A percentile compares a stretch with the other conserved stretches of the same genome.
Evolutionary conservation across 306 rosid genomes (phyloP).

Genomic region (Gastrolobium bilobum): DNA sequence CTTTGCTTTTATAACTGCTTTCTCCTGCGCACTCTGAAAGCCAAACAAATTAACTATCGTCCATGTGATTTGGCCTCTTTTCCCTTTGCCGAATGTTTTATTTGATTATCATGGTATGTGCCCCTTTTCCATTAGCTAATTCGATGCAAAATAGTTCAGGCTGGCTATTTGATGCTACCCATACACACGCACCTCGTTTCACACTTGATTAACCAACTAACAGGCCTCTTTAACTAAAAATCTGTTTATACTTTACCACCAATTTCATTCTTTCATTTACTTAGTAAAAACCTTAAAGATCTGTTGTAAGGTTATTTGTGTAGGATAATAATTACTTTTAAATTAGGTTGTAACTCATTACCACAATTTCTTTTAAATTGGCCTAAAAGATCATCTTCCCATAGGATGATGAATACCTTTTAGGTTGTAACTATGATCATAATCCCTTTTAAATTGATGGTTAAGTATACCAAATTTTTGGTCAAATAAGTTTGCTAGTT

Average conservation of each 20-base stretch:
- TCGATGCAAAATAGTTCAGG: neutral
- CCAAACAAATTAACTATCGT: neutral
- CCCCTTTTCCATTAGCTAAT: slow-evolving; percentile 22
- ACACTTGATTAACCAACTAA: neutral
- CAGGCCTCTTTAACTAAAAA: neutral
- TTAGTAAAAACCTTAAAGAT: neutral
- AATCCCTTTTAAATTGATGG: neutral
- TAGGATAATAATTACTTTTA: neutral
- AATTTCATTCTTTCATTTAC: neutral
- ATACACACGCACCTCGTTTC: neutral
- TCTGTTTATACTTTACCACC: neutral
- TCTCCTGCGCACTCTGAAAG: neutral
- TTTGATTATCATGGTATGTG: neutral
- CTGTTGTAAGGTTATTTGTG: neutral
- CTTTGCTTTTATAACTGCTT: neutral
- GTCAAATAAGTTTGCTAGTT: neutral
- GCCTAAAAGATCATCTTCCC: neutral
- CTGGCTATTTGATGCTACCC: slow-evolving; percentile 3
- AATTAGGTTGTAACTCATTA: neutral
- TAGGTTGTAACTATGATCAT: slow-evolving; percentile 3
- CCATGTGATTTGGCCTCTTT: neutral
- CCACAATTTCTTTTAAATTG: neutral
- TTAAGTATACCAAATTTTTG: too few species aligned
- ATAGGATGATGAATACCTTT: neutral
- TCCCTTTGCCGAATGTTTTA: neutral